phyloP scores from a whole-genome alignment of 192 early-diverging fungal species.

The Entomortierella parvispora region DNA sequence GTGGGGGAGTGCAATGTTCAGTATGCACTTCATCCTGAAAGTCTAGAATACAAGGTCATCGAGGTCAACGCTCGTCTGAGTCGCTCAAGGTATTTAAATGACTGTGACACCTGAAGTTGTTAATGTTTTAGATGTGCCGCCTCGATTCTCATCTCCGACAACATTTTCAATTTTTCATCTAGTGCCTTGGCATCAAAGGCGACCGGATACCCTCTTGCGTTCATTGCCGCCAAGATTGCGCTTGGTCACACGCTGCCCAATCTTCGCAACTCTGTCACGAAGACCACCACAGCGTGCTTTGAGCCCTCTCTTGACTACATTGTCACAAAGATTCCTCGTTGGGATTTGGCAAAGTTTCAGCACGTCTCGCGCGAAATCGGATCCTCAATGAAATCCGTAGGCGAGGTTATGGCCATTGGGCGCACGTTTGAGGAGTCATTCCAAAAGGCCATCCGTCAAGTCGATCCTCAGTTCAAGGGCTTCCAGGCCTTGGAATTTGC shows the following conservation, averaged over 20 bases:
- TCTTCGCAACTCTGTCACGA: slow-evolving; percentile 91
- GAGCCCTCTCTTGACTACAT: slow-evolving; percentile 97
- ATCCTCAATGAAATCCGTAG: slow-evolving; percentile 95
- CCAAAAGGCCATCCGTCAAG: slow-evolving; percentile 93
- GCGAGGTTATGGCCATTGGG: slow-evolving; percentile 99
- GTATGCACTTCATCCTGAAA: slow-evolving; percentile 92
- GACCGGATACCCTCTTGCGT: slow-evolving; percentile 97
- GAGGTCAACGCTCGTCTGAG: slow-evolving; percentile 98
- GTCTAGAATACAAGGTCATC: slow-evolving; percentile 91
- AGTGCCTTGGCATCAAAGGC: slow-evolving; percentile 96
- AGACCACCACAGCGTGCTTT: slow-evolving; percentile 95
- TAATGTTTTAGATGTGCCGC: too few relatives aligned
- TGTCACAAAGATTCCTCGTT: slow-evolving; percentile 97
- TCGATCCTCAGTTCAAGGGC: slow-evolving; percentile 92
- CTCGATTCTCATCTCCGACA: too few relatives aligned
- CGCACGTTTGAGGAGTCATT: slow-evolving; percentile 96
- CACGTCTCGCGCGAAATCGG: slow-evolving; percentile 88
- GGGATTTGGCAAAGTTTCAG: slow-evolving; percentile 96
- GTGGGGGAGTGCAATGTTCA: slow-evolving; percentile 99
- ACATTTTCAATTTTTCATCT: slow-evolving; percentile 9
- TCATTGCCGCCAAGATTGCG: slow-evolving; percentile 97
- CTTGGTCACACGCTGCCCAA: slow-evolving; percentile 90
- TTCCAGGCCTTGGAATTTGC: slow-evolving; percentile 66
- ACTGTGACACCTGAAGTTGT: too few relatives aligned
- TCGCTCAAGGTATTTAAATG: slow-evolving; percentile 61